These are phyloP conservation scores for Chaetomium olivaceum DNA, from an alignment of 2,329 filamentous ascomycete genomes.

Conservation along the genomic window DNA sequence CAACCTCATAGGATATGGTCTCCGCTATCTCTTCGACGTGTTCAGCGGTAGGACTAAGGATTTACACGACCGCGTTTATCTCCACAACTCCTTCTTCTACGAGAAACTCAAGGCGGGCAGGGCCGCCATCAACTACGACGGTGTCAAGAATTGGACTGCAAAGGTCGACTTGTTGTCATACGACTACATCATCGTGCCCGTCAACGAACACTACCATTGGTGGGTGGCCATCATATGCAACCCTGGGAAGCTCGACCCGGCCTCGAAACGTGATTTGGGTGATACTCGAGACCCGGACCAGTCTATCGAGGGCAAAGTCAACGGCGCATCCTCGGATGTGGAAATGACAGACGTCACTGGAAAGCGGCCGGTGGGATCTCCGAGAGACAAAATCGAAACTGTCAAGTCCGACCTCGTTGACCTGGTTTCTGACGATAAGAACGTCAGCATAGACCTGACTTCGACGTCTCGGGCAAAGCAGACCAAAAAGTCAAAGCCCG, in stretches of 20 bases:
- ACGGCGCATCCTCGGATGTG: slow-evolving; percentile 18
- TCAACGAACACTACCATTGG: slow-evolving; percentile 88
- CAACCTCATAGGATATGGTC: slow-evolving; percentile 85
- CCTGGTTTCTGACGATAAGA: slow-evolving; percentile 20
- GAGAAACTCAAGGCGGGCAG: slow-evolving; percentile 67
- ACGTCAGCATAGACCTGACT: slow-evolving; percentile 4
- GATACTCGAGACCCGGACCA: not conserved
- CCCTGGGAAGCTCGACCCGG: slow-evolving; percentile 60
- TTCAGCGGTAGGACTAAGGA: slow-evolving; percentile 57
- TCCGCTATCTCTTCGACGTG: slow-evolving; percentile 68
- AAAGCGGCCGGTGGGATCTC: not conserved
- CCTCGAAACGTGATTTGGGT: slow-evolving; percentile 1
- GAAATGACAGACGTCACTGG: slow-evolving; percentile 25
- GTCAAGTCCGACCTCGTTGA: slow-evolving; percentile 24
- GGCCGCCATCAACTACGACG: slow-evolving; percentile 75
- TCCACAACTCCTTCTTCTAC: slow-evolving; percentile 94
- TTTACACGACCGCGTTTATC: slow-evolving; percentile 68
- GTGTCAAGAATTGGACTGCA: slow-evolving; percentile 84
- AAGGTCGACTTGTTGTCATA: slow-evolving; percentile 81
- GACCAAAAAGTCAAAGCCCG: slow-evolving; percentile 33
- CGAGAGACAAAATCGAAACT: not conserved
- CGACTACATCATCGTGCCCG: slow-evolving; percentile 88
- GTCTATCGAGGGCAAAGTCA: not conserved
- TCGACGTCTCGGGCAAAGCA: slow-evolving; percentile 21
- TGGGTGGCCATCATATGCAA: slow-evolving; percentile 96